phyloP scores from a whole-genome alignment of 1,139 yeast species.

The Schwanniomyces etchellsii region DNA sequence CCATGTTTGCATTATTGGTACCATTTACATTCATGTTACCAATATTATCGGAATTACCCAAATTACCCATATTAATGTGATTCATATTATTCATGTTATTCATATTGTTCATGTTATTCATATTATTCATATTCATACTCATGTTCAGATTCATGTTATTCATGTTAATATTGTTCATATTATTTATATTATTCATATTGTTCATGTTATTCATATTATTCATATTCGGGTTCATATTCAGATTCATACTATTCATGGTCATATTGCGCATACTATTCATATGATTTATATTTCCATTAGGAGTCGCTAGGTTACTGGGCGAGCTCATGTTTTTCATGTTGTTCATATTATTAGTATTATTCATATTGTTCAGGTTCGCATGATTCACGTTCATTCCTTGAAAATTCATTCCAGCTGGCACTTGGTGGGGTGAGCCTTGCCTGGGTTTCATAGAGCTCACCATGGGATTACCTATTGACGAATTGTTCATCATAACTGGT shows the following conservation, averaged over 20 bases:
- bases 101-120: background rate
- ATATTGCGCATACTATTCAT: background rate
- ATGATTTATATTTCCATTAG: no score
- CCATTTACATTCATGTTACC: background rate
- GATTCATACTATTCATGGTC: background rate
- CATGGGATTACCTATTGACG: no score
- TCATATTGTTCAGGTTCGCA: slow-evolving; percentile 1
- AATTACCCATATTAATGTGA: background rate
- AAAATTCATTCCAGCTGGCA: background rate
- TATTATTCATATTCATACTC: background rate
- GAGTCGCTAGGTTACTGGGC: no score
- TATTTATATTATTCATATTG: slow-evolving; percentile 1
- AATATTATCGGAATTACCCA: background rate
- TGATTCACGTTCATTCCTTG: background rate
- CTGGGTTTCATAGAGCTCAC: no score
- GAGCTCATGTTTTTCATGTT: background rate
- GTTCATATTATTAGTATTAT: background rate
- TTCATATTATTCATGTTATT: slow-evolving; percentile 1
- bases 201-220: slow-evolving; percentile 1
- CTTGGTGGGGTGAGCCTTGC: no score
- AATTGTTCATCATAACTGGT: background rate
- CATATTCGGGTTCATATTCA: background rate
- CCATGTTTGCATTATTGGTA: background rate
- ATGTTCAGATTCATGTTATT: background rate
- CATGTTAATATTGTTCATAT: background rate